Conservation (phyloP, 2,329 filamentous ascomycete genomes). For the Nemania sp. region DNA sequence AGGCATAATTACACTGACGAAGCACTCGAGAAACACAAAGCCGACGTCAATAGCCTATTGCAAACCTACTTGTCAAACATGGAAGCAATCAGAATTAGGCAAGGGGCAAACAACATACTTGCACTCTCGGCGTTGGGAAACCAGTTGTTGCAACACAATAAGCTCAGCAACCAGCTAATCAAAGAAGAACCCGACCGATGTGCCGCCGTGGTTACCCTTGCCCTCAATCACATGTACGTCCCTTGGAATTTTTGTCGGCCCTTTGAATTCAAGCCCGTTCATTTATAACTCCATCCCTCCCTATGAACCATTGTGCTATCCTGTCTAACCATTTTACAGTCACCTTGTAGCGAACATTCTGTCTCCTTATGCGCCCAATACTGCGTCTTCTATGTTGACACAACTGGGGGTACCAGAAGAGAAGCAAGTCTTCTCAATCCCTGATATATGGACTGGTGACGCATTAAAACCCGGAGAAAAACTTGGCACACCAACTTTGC, state of each 20-base stretch:
- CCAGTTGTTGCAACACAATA: constrained; percentile 56
- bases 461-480: constrained; percentile 73
- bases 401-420: constrained; percentile 66
- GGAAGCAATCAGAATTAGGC: constrained; percentile 72
- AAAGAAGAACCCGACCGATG: constrained; percentile 59
- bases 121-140: constrained; percentile 47
- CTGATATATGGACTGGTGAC: constrained; percentile 67
- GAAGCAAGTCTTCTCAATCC: constrained; percentile 55
- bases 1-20: constrained; percentile 48
- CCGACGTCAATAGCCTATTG: constrained; percentile 69
- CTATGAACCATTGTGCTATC: not conserved
- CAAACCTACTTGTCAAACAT: constrained; percentile 69
- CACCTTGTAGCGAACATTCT: constrained; percentile 80
- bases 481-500: constrained; percentile 76
- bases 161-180: constrained; percentile 59
- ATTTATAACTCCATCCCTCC: not conserved
- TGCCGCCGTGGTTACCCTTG: constrained; percentile 70
- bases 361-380: constrained; percentile 42
- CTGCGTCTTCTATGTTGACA: constrained; percentile 69
- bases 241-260: not conserved
- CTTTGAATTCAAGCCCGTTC: not conserved
- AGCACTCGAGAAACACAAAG: constrained; percentile 46
- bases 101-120: constrained; percentile 53
- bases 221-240: constrained; percentile 70
- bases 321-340: constrained; percentile 10